phyloP scores from a whole-genome alignment of 371 early-diverging fungal species.

The Mortierella sp. region DNA sequence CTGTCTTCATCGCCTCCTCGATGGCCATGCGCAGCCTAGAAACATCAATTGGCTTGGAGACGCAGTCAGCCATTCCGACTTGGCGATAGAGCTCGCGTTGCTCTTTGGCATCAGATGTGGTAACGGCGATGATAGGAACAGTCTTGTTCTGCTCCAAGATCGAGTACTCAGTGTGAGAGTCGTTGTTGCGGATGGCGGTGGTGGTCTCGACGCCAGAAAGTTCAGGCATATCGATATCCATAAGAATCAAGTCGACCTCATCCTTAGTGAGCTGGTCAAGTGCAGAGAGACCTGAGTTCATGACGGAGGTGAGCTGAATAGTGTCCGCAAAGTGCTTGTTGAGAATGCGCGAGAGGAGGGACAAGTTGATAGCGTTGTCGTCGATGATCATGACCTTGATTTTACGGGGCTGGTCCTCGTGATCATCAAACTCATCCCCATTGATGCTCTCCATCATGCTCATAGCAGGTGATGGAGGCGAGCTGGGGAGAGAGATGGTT shows the following conservation, averaged over 20 bases:
- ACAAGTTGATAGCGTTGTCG: slow-evolving; percentile 71
- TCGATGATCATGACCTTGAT: slow-evolving; percentile 66
- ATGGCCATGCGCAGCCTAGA: slow-evolving; percentile 53
- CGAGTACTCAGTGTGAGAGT: slow-evolving; percentile 54
- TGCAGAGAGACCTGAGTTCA: slow-evolving; percentile 59
- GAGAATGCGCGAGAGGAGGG: slow-evolving; percentile 66
- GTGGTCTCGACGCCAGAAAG: slow-evolving; percentile 71
- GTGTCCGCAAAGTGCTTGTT: slow-evolving; percentile 63
- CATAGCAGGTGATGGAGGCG: slow-evolving; percentile 52
- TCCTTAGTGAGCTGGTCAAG: slow-evolving; percentile 60
- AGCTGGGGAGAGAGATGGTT: slow-evolving; percentile 35
- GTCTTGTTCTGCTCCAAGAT: slow-evolving; percentile 65
- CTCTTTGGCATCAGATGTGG: slow-evolving; percentile 63
- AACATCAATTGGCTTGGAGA: slow-evolving; percentile 55
- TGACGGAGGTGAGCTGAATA: slow-evolving; percentile 61
- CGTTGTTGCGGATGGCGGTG: slow-evolving; percentile 58
- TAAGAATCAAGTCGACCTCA: slow-evolving; percentile 67
- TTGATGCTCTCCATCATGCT: slow-evolving; percentile 54
- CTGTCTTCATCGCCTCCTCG: slow-evolving; percentile 26
- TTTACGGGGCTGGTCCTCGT: slow-evolving; percentile 43
- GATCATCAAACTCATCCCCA: slow-evolving; percentile 38
- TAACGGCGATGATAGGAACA: slow-evolving; percentile 76
- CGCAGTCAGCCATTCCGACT: slow-evolving; percentile 57
- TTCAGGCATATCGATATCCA: slow-evolving; percentile 79
- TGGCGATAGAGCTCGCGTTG: slow-evolving; percentile 56